Base-by-base conservation (phyloP, 768 basidiomycete species). In the Nidularia sp. region DNA sequence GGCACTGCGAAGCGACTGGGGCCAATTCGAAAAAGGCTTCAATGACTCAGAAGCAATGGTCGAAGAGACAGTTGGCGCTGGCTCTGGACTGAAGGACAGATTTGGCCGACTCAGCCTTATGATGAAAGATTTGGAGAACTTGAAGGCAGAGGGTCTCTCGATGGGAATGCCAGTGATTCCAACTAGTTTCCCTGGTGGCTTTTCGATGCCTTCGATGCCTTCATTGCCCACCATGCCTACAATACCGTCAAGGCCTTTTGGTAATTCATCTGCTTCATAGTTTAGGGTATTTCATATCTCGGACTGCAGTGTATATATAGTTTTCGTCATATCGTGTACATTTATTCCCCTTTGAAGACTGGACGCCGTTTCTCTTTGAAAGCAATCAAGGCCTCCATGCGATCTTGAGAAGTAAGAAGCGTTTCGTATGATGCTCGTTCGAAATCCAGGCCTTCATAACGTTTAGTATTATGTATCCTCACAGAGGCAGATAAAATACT, bases 1-100 rank as follows among this genome's bases (percentile, higher is more conserved):
- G 8, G 82, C 86, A 36, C 85, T 93, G 60, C 83, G 97, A 47
- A 88, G 86, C 57, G 97, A 99, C 66, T 99, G 93, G 84, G 83
- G 81, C 7, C 82, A 89, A 57, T 91, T 93, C 60, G 88, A 88
- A 60, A 90, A 85, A 63, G 81, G 83, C 15, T 91, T 91, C 70
- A 83, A 86, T 62, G 86, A 87, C 58, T 62, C 70, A 34, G 70
- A 76, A 33, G 77, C 75, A 10, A 59, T 65, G 34, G 63, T 69
- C 44, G 75, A 73, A n/a, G 74, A 70, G 29, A n/a, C n/a, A n/a
- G 75, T 66, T 35, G 64, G 66, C 31, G 64, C 69, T 34, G 73
- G 76, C 15, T 77, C 76, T 44, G 79, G 81, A 15, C 70, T 83
- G 53, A 81, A 76, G 53, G 75, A 85, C 58, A 81, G 83, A 45